Evolutionary conservation across 2,329 filamentous ascomycete species (phyloP).

Genomic region (Orbilia javanica): DNA sequence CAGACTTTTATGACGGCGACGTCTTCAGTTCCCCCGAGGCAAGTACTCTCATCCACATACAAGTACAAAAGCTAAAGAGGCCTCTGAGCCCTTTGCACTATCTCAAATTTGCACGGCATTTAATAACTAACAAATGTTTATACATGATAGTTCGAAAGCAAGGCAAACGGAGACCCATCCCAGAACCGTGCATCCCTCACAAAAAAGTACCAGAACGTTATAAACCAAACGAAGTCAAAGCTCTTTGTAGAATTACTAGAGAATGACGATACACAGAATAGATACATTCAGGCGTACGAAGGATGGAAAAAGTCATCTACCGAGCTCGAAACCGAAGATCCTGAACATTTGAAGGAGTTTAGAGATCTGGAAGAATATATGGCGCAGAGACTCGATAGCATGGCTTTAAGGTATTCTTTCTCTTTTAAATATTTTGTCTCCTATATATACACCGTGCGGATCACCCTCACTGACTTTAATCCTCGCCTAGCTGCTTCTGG

Average conservation of each 20-base stretch:
- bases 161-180: too few species aligned
- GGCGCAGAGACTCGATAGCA: not conserved
- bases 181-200: not conserved
- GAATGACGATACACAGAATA: not conserved
- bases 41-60: not conserved
- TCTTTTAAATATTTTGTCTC: not conserved
- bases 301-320: not conserved
- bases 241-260: not conserved
- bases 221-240: constrained; percentile 12
- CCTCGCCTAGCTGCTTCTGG: not conserved
- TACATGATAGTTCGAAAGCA: too few species aligned
- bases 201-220: not conserved
- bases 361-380: constrained; percentile 12
- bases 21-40: not conserved
- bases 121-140: too few species aligned
- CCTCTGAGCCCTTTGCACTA: too few species aligned
- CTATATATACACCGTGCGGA: too few species aligned
- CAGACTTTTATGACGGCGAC: not conserved
- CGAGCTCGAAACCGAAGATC: not conserved
- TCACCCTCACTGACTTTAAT: too few species aligned
- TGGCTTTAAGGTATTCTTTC: constrained; percentile 1
- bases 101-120: too few species aligned
- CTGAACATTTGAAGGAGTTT: not conserved
- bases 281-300: constrained; percentile 3
- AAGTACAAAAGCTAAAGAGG: too few species aligned